Evolutionary conservation across 176 grass and related monocot species (phyloP).

Genomic region (bread wheat (Triticum aestivum)): IWGSC_CS_RefSeq_v2.1 NC_057808.1:34560741-34561240

Average conservation of each 20-base stretch:
- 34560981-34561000: neutral
- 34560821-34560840: neutral
- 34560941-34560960: neutral
- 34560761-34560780: neutral
- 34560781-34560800: neutral
- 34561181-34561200: no score
- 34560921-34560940: neutral
- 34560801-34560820: neutral
- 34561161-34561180: neutral
- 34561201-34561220: neutral
- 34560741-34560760: no score
- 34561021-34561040: neutral
- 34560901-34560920: neutral
- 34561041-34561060: conserved; percentile 6
- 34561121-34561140: conserved; percentile 25
- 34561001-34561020: neutral
- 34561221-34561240: no score
- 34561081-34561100: neutral
- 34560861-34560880: neutral
- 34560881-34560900: neutral
- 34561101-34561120: conserved; percentile 36
- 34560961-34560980: neutral
- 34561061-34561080: conserved; percentile 3
- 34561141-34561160: neutral
- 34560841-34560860: neutral